Evolutionary conservation across 2,329 filamentous ascomycete species (phyloP), one percentile per base, ranked within the genome.

Genomic region (Venturia asperata): DNA sequence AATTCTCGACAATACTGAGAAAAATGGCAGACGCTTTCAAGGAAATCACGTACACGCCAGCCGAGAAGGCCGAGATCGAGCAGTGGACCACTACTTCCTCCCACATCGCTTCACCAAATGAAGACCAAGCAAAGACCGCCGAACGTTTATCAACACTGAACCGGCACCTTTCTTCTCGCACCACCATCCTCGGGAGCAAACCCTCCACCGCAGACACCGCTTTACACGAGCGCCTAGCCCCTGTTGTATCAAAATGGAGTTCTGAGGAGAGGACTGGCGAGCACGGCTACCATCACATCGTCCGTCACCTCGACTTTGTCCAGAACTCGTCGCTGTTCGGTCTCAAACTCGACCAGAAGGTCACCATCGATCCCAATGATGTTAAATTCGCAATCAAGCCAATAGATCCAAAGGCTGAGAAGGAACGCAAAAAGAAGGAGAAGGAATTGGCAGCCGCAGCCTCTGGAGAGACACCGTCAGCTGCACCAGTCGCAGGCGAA

Each of bases 351-450:
- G 80, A 83, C 67, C 86, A 94, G 73, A 96, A 94, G 82, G 79
- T 97, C 72, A 79, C 80, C 70, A 84, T 97, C 70, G 87, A 97
- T 75, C 80, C 85, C 62, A 87, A 92, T 71, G 88, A 92, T 71
- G 85, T 97, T 67, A 83, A 91, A 68, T 92, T 92, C 76, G 88
- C 92, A 71, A 93, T 94, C 80, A 93, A 93, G 70, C 90, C 90
- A 24, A 86, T 93, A 68, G 92, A 96, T 70, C 86, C 89, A 71
- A 96, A 95, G 83, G 92, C 92, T 65, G 93, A 97, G 83, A 97
- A 97, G 82, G 92, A 97, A 83, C 87, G 89, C 61, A 85, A 93
- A 78, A 97, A 96, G 88, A 96, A 95, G 82, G 92, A 96, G 80
- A 96, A 96, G 83, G 90, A 88, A 63, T 77, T 80, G 19, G 79